Conservation (phyloP, 768 basidiomycete genomes). For the Chalciporus pseudorubinellus region DNA sequence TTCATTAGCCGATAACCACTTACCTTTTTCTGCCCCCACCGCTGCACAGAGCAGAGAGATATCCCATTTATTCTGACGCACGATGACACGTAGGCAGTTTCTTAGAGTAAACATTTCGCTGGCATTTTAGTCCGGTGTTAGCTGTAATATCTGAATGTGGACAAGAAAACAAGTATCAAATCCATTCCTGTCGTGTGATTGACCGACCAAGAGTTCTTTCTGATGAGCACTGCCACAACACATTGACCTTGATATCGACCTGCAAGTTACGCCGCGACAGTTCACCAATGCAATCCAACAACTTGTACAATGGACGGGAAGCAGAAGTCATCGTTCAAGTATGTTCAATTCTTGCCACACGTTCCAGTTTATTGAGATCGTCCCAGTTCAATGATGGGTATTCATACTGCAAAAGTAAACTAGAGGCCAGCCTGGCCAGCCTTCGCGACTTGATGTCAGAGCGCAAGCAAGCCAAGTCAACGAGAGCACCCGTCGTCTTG, state of each 20-base stretch:
- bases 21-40: constrained; percentile 13
- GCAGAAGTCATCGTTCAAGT: constrained; percentile 31
- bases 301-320: constrained; percentile 29
- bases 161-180: constrained; percentile 12
- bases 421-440: constrained; percentile 35
- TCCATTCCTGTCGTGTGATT: not conserved
- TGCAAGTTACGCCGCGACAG: no score
- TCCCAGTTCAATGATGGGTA: constrained; percentile 53
- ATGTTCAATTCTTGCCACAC: not conserved
- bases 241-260: not conserved
- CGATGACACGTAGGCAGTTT: constrained; percentile 18
- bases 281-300: constrained; percentile 24
- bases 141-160: constrained; percentile 28
- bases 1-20: constrained; percentile 6
- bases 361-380: constrained; percentile 31
- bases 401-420: constrained; percentile 37
- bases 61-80: constrained; percentile 13
- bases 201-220: no score
- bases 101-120: constrained; percentile 27
- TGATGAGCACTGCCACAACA: constrained; percentile 22
- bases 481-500: constrained; percentile 19
- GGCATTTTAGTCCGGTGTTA: constrained; percentile 28
- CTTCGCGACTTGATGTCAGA: constrained; percentile 50
- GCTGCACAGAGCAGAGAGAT: constrained; percentile 7
- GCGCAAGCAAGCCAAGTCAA: constrained; percentile 54